Evolutionary conservation across 192 early-diverging fungal genomes (phyloP), one percentile per base, ranked within the genome.

Genomic region (Backusella macrospora): DNA sequence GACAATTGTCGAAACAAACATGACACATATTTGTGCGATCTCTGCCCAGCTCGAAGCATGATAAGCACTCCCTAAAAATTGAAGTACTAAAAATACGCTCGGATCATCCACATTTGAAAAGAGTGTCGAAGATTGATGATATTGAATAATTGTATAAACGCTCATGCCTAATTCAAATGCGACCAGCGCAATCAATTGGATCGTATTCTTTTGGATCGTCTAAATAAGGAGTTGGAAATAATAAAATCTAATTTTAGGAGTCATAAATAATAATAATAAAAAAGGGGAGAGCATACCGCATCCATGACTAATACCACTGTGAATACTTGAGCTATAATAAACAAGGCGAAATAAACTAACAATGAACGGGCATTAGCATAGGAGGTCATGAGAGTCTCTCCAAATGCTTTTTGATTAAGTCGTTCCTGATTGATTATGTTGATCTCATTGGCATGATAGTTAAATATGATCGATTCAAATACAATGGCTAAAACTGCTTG

Each of bases 161-260:
- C 86, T 82, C 70, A 89, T 84, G 65, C 83, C 82, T 42, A 86
- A 73, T 76, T 93, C 91, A 78, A 92, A 92, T 65, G 85, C 72
- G 13, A 90, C 84, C 18, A 92, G 85, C n/a, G 87, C 87, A 62
- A 94, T 89, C 52, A 96, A 90, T 75, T 98, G 95, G 68, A 98
- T 96, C 10, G 95, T 94, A 85, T 98, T 98, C 79, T 96, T 89
- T 83, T 96, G 90, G 71, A 87, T 91, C 47, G 96, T 90, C 87
- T 94, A 71, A 48, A 59, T 3, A 49, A 37, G 14, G 29, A 26
- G 62, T 34, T 34, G 29, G 29, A 34, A 34, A 34, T 34, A 34
- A 34, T 1, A 34, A 34, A 34, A 34, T 34, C 29, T 34, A 34
- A 40, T 48, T 37, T 38, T 45, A 34, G 59, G 26, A 70, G 37